Conservation (phyloP, 164 flowering plant genomes). For the Houttuynia cordata region DNA sequence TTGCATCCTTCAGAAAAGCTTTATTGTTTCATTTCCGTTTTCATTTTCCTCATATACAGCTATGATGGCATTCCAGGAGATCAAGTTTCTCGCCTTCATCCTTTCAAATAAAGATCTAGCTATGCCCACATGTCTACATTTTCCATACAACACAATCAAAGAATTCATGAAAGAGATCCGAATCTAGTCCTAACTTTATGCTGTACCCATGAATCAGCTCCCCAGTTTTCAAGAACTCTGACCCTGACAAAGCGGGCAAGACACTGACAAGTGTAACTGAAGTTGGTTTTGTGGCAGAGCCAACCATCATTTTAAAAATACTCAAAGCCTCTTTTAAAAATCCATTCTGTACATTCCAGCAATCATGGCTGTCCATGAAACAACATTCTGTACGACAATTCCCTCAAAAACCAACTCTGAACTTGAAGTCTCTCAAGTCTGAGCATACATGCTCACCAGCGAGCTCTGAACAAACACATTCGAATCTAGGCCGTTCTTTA, state of each 20-base stretch:
- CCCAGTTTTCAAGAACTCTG: constrained; percentile 15
- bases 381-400: constrained; percentile 14
- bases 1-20: constrained; percentile 24
- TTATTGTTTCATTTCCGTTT: constrained; percentile 13
- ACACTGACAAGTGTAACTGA: constrained; percentile 22
- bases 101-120: constrained; percentile 20
- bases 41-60: constrained; percentile 22
- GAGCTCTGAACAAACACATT: constrained; percentile 23
- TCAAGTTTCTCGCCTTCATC: constrained; percentile 12
- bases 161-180: constrained; percentile 18
- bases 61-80: constrained; percentile 32
- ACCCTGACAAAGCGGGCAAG: constrained; percentile 22
- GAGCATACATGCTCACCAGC: constrained; percentile 23
- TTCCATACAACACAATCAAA: constrained; percentile 25
- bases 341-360: constrained; percentile 27
- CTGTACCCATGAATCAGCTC: constrained; percentile 25
- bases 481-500: constrained; percentile 21
- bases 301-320: constrained; percentile 19
- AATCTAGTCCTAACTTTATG: constrained; percentile 20
- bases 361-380: constrained; percentile 30
- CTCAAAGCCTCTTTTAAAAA: constrained; percentile 11
- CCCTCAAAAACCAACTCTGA: constrained; percentile 20
- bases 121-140: constrained; percentile 15
- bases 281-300: constrained; percentile 18
- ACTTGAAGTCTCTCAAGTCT: constrained; percentile 12